phyloP scores from a whole-genome alignment of 176 grass and related monocot genomes.

The Triticum urartu region DNA sequence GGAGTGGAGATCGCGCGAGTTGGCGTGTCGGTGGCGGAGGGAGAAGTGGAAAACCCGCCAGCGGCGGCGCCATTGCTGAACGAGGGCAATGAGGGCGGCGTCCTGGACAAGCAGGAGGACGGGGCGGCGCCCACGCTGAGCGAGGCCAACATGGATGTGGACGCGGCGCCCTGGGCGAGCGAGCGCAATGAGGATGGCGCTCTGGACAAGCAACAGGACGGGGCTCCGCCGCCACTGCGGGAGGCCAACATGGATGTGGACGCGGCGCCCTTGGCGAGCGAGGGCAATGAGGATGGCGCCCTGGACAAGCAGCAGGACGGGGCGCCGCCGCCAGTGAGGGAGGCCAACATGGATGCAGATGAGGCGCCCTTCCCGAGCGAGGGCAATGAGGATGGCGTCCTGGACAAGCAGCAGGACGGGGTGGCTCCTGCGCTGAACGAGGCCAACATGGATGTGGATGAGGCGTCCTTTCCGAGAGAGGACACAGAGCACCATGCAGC shows the following conservation, averaged over 20 bases:
- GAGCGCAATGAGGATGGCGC: background rate
- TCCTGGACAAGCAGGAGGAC: background rate
- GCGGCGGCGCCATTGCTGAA: background rate
- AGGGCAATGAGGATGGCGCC: background rate
- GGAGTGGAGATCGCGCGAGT: background rate
- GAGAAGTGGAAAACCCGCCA: background rate
- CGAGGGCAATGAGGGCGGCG: background rate
- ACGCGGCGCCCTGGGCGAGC: background rate
- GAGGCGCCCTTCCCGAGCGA: background rate
- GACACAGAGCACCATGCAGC: background rate
- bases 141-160: background rate
- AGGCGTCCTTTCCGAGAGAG: background rate
- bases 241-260: background rate
- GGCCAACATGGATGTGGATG: background rate
- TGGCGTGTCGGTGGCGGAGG: background rate
- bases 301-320: constrained; percentile 1
- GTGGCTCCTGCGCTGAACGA: background rate
- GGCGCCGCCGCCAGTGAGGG: background rate
- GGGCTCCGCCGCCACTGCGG: background rate
- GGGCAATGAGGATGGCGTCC: background rate
- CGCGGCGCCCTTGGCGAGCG: background rate
- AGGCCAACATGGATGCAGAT: background rate
- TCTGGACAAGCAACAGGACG: background rate
- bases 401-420: background rate
- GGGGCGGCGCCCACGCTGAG: background rate